These are phyloP conservation scores for Cydonia oblonga DNA, from an alignment of 331 rosid species.

Conservation along the genomic window DNA sequence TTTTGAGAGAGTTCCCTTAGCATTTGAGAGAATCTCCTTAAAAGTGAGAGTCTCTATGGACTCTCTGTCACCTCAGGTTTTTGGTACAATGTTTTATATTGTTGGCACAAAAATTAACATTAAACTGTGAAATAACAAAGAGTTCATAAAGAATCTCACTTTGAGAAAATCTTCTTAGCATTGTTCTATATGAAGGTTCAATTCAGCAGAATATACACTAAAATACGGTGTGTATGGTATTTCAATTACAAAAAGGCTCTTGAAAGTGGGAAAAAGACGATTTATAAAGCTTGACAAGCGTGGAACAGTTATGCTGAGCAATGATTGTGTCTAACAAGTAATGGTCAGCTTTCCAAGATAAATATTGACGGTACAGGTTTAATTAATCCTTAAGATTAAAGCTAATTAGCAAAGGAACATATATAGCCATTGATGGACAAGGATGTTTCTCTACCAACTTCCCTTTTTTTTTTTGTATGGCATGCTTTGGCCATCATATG, in stretches of 20 bases:
- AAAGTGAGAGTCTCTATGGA: no score
- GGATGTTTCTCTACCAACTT: constrained; percentile 6
- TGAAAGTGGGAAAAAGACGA: constrained; percentile 19
- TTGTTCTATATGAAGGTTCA: no score
- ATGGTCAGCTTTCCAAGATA: constrained; percentile 36
- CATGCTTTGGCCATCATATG: constrained; percentile 44
- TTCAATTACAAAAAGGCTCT: constrained; percentile 27
- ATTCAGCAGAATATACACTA: no score
- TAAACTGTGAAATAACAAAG: no score
- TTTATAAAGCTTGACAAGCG: constrained; percentile 33
- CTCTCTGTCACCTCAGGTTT: no score
- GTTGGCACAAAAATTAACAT: no score
- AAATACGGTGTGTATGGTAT: not conserved
- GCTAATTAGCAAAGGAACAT: constrained; percentile 10
- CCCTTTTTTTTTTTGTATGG: constrained; percentile 3
- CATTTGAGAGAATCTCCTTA: no score
- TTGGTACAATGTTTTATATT: no score
- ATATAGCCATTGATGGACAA: constrained; percentile 8
- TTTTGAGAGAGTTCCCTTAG: no score
- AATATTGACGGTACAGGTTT: not conserved
- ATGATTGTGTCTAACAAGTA: constrained; percentile 58
- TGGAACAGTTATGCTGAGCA: constrained; percentile 44
- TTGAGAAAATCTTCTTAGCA: no score
- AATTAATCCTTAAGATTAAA: not conserved
- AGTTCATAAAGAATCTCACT: no score